Evolutionary conservation across 75 land plant species (phyloP).

Genomic region (Chamaecyparis obtusa): DNA sequence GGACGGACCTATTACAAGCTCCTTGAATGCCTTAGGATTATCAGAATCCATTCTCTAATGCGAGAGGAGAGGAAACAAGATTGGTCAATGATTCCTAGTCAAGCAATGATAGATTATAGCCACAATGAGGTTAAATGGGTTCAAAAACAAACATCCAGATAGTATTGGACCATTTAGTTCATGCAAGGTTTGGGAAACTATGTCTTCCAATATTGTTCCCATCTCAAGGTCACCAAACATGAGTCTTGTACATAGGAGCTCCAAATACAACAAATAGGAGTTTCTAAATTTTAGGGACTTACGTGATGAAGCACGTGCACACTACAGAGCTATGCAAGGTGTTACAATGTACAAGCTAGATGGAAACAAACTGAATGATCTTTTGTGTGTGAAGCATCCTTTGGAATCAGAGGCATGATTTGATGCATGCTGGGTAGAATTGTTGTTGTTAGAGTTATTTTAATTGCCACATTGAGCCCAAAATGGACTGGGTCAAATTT

Average conservation of each 20-base stretch:
- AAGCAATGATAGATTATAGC: slow-evolving; percentile 59
- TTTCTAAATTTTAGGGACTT: slow-evolving; percentile 45
- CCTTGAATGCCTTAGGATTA: slow-evolving; percentile 85
- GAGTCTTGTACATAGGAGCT: slow-evolving; percentile 57
- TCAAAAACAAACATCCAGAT: slow-evolving; percentile 26
- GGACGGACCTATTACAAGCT: slow-evolving; percentile 97
- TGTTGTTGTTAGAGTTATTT: not conserved
- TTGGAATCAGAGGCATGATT: not conserved
- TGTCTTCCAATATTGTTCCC: slow-evolving; percentile 32
- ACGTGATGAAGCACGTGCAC: slow-evolving; percentile 64
- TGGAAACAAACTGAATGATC: slow-evolving; percentile 90
- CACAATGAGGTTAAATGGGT: slow-evolving; percentile 55
- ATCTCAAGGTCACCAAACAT: slow-evolving; percentile 81
- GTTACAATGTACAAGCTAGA: slow-evolving; percentile 86
- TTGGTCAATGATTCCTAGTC: slow-evolving; percentile 79
- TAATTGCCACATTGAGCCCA: not conserved
- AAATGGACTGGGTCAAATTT: not conserved
- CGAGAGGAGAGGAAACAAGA: slow-evolving; percentile 73
- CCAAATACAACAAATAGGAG: slow-evolving; percentile 92
- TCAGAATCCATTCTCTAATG: slow-evolving; percentile 93
- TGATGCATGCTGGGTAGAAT: not conserved
- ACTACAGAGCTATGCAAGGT: slow-evolving; percentile 63
- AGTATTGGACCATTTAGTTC: slow-evolving; percentile 63
- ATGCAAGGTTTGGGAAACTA: slow-evolving; percentile 81
- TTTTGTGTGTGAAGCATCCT: slow-evolving; percentile 68